Conservation (phyloP, 495 filamentous ascomycete genomes). For the Talaromyces adpressus region DNA sequence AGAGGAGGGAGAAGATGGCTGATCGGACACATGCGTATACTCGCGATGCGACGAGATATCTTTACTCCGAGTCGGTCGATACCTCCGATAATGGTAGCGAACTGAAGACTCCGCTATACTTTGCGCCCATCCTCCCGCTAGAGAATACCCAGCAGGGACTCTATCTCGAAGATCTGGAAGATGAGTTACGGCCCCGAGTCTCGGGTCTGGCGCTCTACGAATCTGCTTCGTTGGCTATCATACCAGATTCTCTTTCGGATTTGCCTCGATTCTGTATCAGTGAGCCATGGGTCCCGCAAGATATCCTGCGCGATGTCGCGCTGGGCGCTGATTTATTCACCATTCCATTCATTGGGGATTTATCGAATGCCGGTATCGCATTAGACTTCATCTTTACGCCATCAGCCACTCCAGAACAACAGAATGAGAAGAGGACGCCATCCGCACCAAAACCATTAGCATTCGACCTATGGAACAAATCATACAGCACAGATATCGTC, state of each 20-base stretch:
- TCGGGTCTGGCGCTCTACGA: conserved; percentile 81
- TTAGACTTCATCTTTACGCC: conserved; percentile 69
- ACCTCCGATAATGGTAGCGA: conserved; percentile 27
- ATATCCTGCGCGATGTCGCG: conserved; percentile 62
- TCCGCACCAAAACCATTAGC: conserved; percentile 48
- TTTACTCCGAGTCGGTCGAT: conserved; percentile 36
- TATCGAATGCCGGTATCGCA: conserved; percentile 82
- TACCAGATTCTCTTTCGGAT: conserved; percentile 46
- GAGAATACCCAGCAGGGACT: conserved; percentile 64
- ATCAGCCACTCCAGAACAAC: neutral
- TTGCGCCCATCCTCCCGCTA: conserved; percentile 77
- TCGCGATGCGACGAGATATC: conserved; percentile 38
- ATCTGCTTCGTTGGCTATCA: conserved; percentile 55
- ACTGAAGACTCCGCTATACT: conserved; percentile 40
- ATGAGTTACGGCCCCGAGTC: conserved; percentile 45
- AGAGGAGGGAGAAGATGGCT: conserved; percentile 73
- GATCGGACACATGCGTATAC: conserved; percentile 76
- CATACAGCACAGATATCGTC: conserved; percentile 47
- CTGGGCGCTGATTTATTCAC: conserved; percentile 77
- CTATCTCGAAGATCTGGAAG: conserved; percentile 62
- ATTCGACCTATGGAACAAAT: conserved; percentile 62
- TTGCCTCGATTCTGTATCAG: conserved; percentile 71
- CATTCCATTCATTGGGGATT: conserved; percentile 60
- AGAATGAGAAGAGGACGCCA: neutral
- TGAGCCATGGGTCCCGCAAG: conserved; percentile 53